Percentiles rank a stretch among this genome's conserved stretches.
Conservation (phyloP, 176 grass and related monocot species). For the Zea luxurians region DNA sequence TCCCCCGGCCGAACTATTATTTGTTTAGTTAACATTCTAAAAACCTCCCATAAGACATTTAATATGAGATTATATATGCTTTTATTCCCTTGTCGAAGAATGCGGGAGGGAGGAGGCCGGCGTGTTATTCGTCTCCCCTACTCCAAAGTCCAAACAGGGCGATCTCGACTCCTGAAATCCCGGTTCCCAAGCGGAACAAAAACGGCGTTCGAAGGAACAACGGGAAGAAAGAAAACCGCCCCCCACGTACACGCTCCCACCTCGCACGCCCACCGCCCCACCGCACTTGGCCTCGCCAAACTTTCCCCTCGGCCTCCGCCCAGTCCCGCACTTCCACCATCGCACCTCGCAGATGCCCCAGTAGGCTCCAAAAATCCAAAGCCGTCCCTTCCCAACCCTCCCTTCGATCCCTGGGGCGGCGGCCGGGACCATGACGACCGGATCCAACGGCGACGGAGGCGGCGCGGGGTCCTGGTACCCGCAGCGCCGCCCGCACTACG, state of each 20-base stretch:
- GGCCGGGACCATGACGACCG: constrained; percentile 49
- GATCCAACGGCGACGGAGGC: constrained; percentile 47
- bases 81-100: no score
- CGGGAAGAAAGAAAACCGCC: background rate
- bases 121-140: background rate
- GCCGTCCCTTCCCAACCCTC: background rate
- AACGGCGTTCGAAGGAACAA: constrained; percentile 24
- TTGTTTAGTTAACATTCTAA: no score
- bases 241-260: constrained; percentile 23
- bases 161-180: background rate
- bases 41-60: no score
- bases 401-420: constrained; percentile 7
- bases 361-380: constrained; percentile 55
- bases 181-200: constrained; percentile 16
- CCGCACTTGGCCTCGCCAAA: constrained; percentile 7
- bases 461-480: constrained; percentile 35
- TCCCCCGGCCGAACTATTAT: no score
- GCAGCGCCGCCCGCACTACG: constrained; percentile 67
- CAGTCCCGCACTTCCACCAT: background rate
- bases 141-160: background rate
- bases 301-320: constrained; percentile 44
- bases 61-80: no score
- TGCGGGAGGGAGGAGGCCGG: background rate
- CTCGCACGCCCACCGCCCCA: background rate
- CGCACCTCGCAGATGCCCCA: background rate